Evolutionary conservation across 2,329 filamentous ascomycete species (phyloP).

Genomic region (Penicillium sp.): DNA sequence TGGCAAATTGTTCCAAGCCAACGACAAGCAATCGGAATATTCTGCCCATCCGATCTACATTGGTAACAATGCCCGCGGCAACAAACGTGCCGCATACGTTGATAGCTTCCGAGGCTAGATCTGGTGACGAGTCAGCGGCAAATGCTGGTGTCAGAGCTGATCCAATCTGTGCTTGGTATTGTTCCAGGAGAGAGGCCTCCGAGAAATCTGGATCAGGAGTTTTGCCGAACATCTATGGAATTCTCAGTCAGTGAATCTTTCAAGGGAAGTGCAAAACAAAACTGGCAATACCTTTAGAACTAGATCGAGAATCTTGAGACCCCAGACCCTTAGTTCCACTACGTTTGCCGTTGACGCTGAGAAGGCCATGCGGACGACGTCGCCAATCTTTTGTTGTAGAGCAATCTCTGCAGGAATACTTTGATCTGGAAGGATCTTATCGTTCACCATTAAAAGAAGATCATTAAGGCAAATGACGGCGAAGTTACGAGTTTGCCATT

Average conservation of each 20-base stretch:
- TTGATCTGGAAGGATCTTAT: conserved; percentile 72
- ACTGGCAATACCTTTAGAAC: conserved; percentile 62
- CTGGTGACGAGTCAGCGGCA: conserved; percentile 89
- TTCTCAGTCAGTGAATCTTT: not conserved
- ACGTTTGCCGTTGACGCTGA: conserved; percentile 94
- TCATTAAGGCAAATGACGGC: conserved; percentile 86
- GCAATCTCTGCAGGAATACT: conserved; percentile 73
- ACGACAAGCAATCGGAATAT: conserved; percentile 91
- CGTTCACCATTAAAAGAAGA: conserved; percentile 72
- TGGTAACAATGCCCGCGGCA: conserved; percentile 92
- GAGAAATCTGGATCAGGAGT: conserved; percentile 94
- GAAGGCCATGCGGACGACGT: conserved; percentile 95
- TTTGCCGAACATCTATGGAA: conserved; percentile 74
- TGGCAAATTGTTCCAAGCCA: conserved; percentile 87
- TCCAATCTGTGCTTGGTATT: conserved; percentile 97
- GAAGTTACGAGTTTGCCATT: conserved; percentile 95
- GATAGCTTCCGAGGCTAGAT: conserved; percentile 90
- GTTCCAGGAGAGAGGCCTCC: conserved; percentile 93
- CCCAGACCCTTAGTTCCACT: conserved; percentile 82
- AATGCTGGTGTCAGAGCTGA: conserved; percentile 95
- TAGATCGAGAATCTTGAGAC: conserved; percentile 88
- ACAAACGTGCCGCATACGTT: conserved; percentile 99
- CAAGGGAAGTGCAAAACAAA: not conserved
- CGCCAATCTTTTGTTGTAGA: conserved; percentile 77
- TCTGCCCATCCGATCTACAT: conserved; percentile 96